These are phyloP conservation scores for Arxiozyma bovina DNA, from an alignment of 1,139 yeast species.

Conservation along the genomic window DNA sequence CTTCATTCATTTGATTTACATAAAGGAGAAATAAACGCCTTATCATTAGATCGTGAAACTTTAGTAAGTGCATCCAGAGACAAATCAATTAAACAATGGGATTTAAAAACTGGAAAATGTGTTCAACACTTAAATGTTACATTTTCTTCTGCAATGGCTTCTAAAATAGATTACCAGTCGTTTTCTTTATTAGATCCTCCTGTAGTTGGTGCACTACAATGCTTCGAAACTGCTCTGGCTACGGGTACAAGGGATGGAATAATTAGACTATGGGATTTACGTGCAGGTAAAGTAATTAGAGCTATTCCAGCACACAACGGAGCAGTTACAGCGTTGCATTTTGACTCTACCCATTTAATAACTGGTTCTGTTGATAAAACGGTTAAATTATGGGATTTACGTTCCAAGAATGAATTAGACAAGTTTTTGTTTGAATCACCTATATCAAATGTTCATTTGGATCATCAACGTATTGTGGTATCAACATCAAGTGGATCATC, in stretches of 20 bases:
- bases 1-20: conserved; percentile 51
- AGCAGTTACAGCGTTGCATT: conserved; percentile 58
- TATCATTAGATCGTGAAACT: conserved; percentile 49
- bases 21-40: conserved; percentile 53
- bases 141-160: conserved; percentile 4
- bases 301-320: conserved; percentile 63
- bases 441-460: conserved; percentile 47
- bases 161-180: conserved; percentile 1
- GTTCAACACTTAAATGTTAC: conserved; percentile 26
- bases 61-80: conserved; percentile 90
- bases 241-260: conserved; percentile 71
- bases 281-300: conserved; percentile 60
- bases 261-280: conserved; percentile 67
- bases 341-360: conserved; percentile 53
- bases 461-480: conserved; percentile 43
- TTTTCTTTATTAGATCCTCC: conserved; percentile 10
- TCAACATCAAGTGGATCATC: conserved; percentile 34
- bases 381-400: conserved; percentile 61
- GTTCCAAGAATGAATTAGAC: conserved; percentile 54
- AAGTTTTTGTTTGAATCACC: conserved; percentile 50
- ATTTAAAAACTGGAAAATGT: conserved; percentile 61
- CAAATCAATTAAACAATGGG: conserved; percentile 71
- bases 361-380: conserved; percentile 61
- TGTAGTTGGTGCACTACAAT: conserved; percentile 32
- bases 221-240: conserved; percentile 63